Base-by-base conservation (phyloP, 2,329 filamentous ascomycete species). In the Malbranchea zuffiana region DNA sequence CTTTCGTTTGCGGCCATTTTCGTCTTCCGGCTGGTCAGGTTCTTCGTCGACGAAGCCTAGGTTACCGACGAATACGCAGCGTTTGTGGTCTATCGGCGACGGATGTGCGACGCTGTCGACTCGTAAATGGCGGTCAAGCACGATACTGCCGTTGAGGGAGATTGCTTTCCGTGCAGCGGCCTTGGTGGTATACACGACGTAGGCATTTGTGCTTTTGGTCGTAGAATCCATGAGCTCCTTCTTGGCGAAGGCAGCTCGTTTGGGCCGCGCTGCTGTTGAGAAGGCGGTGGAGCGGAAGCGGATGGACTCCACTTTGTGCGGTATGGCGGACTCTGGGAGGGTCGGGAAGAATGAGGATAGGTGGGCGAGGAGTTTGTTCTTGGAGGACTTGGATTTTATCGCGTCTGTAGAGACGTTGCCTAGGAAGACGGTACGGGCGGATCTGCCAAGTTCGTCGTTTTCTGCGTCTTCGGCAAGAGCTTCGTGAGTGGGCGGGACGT, bases 1-100 rank as follows among this genome's bases (percentile, higher is more conserved):
- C 54, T 83, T 82, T 51, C 78, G 73, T 34, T 76, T 74, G 29
- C 79, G 71, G 34, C 74, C 78, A 26, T 76, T 75, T 21, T 78
- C 70, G 33, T 74, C 65, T 12, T 63, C 62, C 29, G 68, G 73
- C 15, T 82, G 62, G 34, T 80, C 69, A 25, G 74, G 82, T 62
- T 95, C 87, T 47, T 95, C 85, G 52, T 95, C 88, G 11, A 98
- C 84, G 52, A 98, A 98, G 33, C 85, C 86, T 1, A 98, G 72
- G 54, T 98, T 98, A 31, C 90, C 90, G 17, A 98, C 83, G 53
- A 98, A 98, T 11, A 98, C 79, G 59, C 90, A 98, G 37, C 87
- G 81, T 41, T 81, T 78, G 59, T 94, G 78, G 54, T 93, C 88
- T 12, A 79, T 75, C 26, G 79, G 74, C 10, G 82, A 71, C 0